phyloP scores from a whole-genome alignment of 306 rosid species.

The Cucurbita ficifolia region DNA sequence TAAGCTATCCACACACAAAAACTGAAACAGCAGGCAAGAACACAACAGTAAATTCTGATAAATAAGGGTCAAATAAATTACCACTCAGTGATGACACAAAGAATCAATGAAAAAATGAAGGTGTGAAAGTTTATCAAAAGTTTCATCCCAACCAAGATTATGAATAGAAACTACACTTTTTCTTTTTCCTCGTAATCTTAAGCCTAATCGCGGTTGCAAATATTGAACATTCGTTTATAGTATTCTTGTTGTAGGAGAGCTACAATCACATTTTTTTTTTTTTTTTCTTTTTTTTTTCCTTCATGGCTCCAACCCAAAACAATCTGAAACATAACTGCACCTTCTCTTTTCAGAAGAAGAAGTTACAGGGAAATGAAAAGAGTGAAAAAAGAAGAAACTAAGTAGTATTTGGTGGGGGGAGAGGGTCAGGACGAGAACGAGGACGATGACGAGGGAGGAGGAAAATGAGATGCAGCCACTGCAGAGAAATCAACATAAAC shows the following conservation, averaged over 20 bases:
- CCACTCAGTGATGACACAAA: neutral
- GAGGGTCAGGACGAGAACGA: neutral
- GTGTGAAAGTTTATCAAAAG: slow-evolving; percentile 3
- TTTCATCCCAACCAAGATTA: slow-evolving; percentile 4
- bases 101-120: slow-evolving; percentile 12
- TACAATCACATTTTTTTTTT: slow-evolving; percentile 8
- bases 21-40: neutral
- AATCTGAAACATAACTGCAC: slow-evolving; percentile 1
- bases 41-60: neutral
- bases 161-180: slow-evolving; percentile 11
- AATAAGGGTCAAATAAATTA: neutral
- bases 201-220: slow-evolving; percentile 11
- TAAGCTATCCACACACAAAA: neutral
- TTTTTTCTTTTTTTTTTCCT: slow-evolving; percentile 1
- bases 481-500: neutral
- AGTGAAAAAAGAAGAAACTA: slow-evolving; percentile 7
- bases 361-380: neutral
- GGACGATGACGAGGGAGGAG: neutral
- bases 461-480: slow-evolving; percentile 9
- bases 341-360: slow-evolving; percentile 10
- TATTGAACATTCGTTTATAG: slow-evolving; percentile 4
- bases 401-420: neutral
- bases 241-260: slow-evolving; percentile 13
- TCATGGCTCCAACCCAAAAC: slow-evolving; percentile 14
- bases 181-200: neutral